These are phyloP conservation scores for Botryotinia globosa DNA, from an alignment of 2,329 filamentous ascomycete genomes.

Conservation along the genomic window DNA sequence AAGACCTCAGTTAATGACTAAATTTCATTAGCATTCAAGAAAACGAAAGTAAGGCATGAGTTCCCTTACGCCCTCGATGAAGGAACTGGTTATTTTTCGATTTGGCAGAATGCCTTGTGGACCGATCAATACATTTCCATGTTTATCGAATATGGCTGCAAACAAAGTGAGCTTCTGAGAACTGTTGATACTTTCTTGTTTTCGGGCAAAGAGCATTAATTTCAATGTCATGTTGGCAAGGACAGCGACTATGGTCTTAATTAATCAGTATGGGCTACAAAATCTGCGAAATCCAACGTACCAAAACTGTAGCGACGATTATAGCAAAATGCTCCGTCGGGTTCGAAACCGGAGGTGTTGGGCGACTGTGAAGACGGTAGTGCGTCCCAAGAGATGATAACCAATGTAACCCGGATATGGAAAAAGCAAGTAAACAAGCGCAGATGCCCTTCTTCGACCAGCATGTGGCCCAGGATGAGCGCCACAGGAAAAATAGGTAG, in stretches of 20 bases:
- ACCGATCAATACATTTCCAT: constrained; percentile 65
- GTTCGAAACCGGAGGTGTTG: constrained; percentile 33
- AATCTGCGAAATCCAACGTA: constrained; percentile 8
- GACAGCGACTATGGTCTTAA: constrained; percentile 59
- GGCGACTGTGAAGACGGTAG: constrained; percentile 55
- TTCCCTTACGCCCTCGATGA: constrained; percentile 58
- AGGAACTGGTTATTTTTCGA: constrained; percentile 75
- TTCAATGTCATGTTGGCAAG: constrained; percentile 54
- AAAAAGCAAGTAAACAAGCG: constrained; percentile 65
- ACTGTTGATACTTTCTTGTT: constrained; percentile 36
- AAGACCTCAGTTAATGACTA: constrained; percentile 70
- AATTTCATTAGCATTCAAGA: constrained; percentile 12
- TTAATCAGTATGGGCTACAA: neutral
- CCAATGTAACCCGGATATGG: constrained; percentile 87
- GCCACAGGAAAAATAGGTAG: constrained; percentile 72
- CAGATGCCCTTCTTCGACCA: constrained; percentile 72
- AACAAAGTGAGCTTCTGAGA: constrained; percentile 55
- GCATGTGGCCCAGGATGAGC: constrained; percentile 71
- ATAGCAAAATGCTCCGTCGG: constrained; percentile 20
- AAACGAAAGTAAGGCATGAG: neutral
- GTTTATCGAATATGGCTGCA: constrained; percentile 63
- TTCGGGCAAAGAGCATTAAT: constrained; percentile 46
- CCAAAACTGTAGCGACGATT: constrained; percentile 31
- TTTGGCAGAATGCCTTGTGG: constrained; percentile 67
- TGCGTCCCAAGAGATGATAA: constrained; percentile 68